Percentiles rank a stretch among this genome's conserved stretches.
phyloP scores from a whole-genome alignment of 2,329 filamentous ascomycete genomes.

The Myriosclerotinia scirpicola region DNA sequence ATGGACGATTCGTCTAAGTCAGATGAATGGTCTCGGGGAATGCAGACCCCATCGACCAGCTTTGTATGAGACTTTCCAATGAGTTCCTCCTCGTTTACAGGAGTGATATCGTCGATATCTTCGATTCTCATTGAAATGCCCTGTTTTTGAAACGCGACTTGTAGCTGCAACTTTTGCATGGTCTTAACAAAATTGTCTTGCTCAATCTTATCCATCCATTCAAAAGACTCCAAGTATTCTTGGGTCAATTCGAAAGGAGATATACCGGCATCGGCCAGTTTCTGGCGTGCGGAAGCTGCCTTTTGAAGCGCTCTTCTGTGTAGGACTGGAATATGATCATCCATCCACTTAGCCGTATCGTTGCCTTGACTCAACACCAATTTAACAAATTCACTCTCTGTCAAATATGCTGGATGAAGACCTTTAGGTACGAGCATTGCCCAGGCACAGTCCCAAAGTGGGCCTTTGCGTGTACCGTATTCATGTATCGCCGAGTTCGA shows the following conservation, averaged over 20 bases:
- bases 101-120: slow-evolving; percentile 6
- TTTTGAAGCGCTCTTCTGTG: slow-evolving; percentile 24
- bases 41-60: slow-evolving; percentile 14
- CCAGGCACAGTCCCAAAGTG: slow-evolving; percentile 26
- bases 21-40: slow-evolving; percentile 1
- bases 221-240: slow-evolving; percentile 25
- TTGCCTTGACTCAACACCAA: slow-evolving; percentile 23
- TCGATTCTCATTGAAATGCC: slow-evolving; percentile 24
- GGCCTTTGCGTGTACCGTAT: slow-evolving; percentile 22
- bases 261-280: slow-evolving; percentile 25
- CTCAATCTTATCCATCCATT: slow-evolving; percentile 28
- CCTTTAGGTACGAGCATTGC: slow-evolving; percentile 25
- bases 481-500: slow-evolving; percentile 20
- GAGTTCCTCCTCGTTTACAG: slow-evolving; percentile 1
- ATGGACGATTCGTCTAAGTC: slow-evolving; percentile 17
- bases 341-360: slow-evolving; percentile 24
- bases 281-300: slow-evolving; percentile 21
- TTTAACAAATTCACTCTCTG: slow-evolving; percentile 24
- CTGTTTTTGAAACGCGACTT: slow-evolving; percentile 21
- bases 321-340: slow-evolving; percentile 17
- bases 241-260: slow-evolving; percentile 25
- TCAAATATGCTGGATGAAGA: slow-evolving; percentile 27
- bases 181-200: slow-evolving; percentile 26
- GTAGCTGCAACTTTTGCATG: slow-evolving; percentile 18
- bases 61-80: slow-evolving; percentile 18